A percentile compares a stretch with the other conserved stretches of the same genome.
phyloP scores from a whole-genome alignment of 2,329 filamentous ascomycete species.

The Kalaharituber pfeilii region DNA sequence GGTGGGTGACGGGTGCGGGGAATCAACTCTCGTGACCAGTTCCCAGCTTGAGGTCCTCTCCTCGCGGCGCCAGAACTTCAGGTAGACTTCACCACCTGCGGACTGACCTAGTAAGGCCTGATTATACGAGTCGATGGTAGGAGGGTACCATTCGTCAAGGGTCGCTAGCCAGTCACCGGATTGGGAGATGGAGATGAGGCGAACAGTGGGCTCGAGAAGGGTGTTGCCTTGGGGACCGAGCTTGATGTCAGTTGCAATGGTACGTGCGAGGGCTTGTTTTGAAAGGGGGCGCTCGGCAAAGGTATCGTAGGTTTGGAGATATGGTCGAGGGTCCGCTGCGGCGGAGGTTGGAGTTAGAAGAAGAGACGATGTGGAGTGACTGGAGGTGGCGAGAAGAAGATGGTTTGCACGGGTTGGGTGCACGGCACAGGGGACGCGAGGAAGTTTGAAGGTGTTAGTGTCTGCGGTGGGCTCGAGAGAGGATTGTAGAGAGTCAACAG shows the following conservation, averaged over 20 bases:
- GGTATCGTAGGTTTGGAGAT: slow-evolving; percentile 77
- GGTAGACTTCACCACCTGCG: slow-evolving; percentile 49
- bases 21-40: slow-evolving; percentile 65
- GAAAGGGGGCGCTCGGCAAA: slow-evolving; percentile 56
- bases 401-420: slow-evolving; percentile 45
- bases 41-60: slow-evolving; percentile 43
- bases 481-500: slow-evolving; percentile 17
- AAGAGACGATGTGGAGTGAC: slow-evolving; percentile 34
- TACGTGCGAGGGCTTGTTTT: slow-evolving; percentile 78
- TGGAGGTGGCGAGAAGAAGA: slow-evolving; percentile 43
- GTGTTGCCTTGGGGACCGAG: slow-evolving; percentile 51
- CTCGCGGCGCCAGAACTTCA: slow-evolving; percentile 78
- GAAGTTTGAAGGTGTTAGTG: slow-evolving; percentile 17
- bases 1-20: slow-evolving; percentile 45
- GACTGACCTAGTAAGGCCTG: slow-evolving; percentile 24
- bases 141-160: slow-evolving; percentile 76
- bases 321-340: slow-evolving; percentile 38
- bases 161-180: slow-evolving; percentile 85
- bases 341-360: slow-evolving; percentile 23
- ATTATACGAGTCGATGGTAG: slow-evolving; percentile 40
- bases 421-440: slow-evolving; percentile 40
- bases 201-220: slow-evolving; percentile 62
- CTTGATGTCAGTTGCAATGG: slow-evolving; percentile 69
- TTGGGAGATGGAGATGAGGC: slow-evolving; percentile 53
- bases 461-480: slow-evolving; percentile 20